Conservation (phyloP, 1,139 yeast species). For the Geotrichum fermentans region DNA sequence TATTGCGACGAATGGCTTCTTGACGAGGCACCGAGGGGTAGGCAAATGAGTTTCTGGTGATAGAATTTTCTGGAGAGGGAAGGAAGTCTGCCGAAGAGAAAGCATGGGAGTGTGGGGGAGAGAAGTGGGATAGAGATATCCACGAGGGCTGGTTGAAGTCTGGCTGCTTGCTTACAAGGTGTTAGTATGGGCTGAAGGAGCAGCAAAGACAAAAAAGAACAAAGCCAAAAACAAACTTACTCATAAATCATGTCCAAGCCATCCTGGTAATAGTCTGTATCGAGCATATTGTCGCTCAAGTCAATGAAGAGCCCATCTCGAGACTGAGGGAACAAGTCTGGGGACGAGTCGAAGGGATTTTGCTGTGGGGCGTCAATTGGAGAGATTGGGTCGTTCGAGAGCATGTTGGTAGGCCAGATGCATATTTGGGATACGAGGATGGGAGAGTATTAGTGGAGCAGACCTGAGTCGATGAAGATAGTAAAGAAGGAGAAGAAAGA, state of each 20-base stretch:
- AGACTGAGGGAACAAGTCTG: not conserved
- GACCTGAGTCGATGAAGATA: not conserved
- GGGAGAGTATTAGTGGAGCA: too few species aligned
- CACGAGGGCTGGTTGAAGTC: too few species aligned
- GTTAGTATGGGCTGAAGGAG: too few species aligned
- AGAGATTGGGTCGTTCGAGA: not conserved
- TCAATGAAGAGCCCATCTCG: not conserved
- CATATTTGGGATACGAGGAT: too few species aligned
- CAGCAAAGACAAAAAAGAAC: too few species aligned
- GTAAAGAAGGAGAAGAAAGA: not conserved
- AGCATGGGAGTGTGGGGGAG: too few species aligned
- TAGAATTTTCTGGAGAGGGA: not conserved
- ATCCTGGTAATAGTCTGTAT: too few species aligned
- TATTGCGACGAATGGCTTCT: constrained; percentile 8
- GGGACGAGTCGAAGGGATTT: not conserved
- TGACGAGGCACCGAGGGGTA: not conserved
- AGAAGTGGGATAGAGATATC: too few species aligned
- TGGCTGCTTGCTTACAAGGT: too few species aligned
- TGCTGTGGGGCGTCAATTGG: not conserved
- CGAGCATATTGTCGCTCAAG: not conserved
- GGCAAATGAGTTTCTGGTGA: not conserved
- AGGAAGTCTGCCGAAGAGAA: too few species aligned
- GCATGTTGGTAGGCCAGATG: not conserved
- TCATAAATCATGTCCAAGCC: too few species aligned
- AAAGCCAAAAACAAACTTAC: too few species aligned